Conservation (phyloP, 2,329 filamentous ascomycete species). For the Alternaria metachromatica region DNA sequence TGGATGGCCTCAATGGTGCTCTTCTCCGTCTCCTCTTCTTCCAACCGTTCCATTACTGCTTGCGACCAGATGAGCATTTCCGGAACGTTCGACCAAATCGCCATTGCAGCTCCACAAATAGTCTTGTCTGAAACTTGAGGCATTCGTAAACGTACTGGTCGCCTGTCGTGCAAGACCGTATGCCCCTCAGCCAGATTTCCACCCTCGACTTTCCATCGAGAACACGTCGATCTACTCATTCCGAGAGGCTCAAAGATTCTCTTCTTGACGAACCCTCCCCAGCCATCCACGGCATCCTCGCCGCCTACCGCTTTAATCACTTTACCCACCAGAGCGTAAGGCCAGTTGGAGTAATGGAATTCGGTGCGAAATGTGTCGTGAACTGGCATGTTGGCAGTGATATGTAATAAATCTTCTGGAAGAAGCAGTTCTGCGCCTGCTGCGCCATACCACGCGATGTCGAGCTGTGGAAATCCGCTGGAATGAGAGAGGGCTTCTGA, state of each 20-base stretch:
- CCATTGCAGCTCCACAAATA: not conserved
- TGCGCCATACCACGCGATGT: not conserved
- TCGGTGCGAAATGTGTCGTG: not conserved
- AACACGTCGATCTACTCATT: not conserved
- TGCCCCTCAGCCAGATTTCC: not conserved
- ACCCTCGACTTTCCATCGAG: not conserved
- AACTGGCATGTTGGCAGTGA: not conserved
- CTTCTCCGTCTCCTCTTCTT: not conserved
- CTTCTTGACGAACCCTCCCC: not conserved
- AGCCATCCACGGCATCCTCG: not conserved
- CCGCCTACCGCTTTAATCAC: not conserved
- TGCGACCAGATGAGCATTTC: not conserved
- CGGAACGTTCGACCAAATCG: not conserved
- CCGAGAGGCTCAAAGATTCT: not conserved
- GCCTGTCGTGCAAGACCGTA: not conserved
- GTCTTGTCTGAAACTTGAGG: not conserved
- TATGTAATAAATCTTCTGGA: not conserved
- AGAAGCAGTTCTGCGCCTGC: too few species aligned
- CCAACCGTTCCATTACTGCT: not conserved
- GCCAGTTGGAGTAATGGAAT: not conserved
- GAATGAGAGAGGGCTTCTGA: not conserved
- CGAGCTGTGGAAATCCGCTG: not conserved
- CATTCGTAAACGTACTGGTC: not conserved
- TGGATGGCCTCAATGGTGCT: too few species aligned
- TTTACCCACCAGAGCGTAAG: not conserved